Base-by-base conservation (phyloP, 2,329 filamentous ascomycete species). In the Rutstroemia sp. region DNA sequence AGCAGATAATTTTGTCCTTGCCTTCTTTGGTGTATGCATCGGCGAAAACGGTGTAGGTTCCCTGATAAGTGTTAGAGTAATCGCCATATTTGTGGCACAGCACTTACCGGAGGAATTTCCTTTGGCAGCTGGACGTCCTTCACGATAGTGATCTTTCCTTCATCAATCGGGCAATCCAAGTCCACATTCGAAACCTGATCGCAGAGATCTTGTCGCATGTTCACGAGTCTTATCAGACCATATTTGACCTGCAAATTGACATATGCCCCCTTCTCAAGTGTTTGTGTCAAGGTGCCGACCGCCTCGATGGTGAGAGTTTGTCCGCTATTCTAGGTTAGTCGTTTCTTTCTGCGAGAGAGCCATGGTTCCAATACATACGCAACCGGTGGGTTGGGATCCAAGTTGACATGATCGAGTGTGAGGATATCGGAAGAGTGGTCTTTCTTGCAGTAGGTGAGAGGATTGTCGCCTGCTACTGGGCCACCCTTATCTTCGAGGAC, bases 161-260 rank as follows among this genome's bases (percentile, higher is more conserved):
- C 82, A 74, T 95, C 78, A 58, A 99, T 80, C 49, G 94, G 94
- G 73, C 94, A 99, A 66, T 89, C 75, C 57, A 97, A 77, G 66
- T 96, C 90, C 46, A 96, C 90, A 64, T 96, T 91, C 70, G 81
- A 77, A 63, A 95, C 82, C 71, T 95, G 87, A 59, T 96, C 88
- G 77, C 94, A 99, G 39, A 97, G 81, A 69, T 96, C 87, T 67
- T 86, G 85, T 63, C 79, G 81, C 63, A 88, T 88, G 72, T 82
- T 89, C 72, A 99, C 83, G 62, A 99, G 81, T 55, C 85, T 88
- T 72, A 99, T 96, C 63, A 96, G 79, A 59, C 92, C 92, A 72
- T 95, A 96, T 76, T 96, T 96, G 74, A 99, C 92, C 63, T 85
- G 81, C 42, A 99, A 72, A 49, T 86, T 78, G 61, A 96, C 87